Base-by-base conservation (phyloP, 2,329 filamentous ascomycete species). In the Fusarium austroafricanum region DNA sequence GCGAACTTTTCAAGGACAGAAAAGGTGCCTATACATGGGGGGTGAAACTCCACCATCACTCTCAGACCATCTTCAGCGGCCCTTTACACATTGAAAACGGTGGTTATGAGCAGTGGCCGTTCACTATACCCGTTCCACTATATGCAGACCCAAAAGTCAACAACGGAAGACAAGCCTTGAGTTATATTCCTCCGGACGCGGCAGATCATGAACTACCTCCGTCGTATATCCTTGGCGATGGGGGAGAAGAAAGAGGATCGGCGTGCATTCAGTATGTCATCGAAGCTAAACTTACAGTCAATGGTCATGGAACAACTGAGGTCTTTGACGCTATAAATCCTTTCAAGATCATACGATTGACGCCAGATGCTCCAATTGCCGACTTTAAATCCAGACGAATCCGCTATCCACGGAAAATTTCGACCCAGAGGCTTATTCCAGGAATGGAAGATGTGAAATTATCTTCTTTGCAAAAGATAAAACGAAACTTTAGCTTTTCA, bases 201-300 rank as follows among this genome's bases (percentile, higher is more conserved):
- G 14, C 18, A 6, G 39, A 50, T 5, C 39, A 63, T 3, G 31
- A 39, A 7, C 15, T 71, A 0, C 70, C 67, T 0, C 56, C 67
- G 0, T 55, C 51, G 0, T 72, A 63, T 11, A 28, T 12, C 6
- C 26, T 63, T 8, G 18, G 31, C 1, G n/a, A 18, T 10, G 9
- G 20, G 1, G 31, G 40, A 11, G 10, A 23, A 23, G 15, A 18
- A 1, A 46, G 21, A 12, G 10, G 29, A 7, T 52, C 59, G 1
- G 67, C 44, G 0, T 70, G 61, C 2, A 31, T 72, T 10, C 77
- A 82, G 43, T 82, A 81, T 40, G 74, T 70, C 12, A 58, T 82
- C 2, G 57, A 77, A 31, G 78, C 78, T 0, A 60, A 65, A 3
- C 35, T 80, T 3, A 50, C n/a, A 6, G 66, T 64, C 38, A 63